A percentile compares a stretch with the other conserved stretches of the same genome.
These are phyloP conservation scores for thale cress (Arabidopsis thaliana) DNA, from an alignment of 345 rosid species.

Conservation along the genomic window TAIR10.1 NC_003070.9:29082001-29082500, in stretches of 20 bases:
- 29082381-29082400: slow-evolving; percentile 76
- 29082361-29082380: slow-evolving; percentile 82
- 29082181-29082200: slow-evolving; percentile 52
- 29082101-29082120: slow-evolving; percentile 66
- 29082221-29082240: slow-evolving; percentile 4
- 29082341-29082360: slow-evolving; percentile 73
- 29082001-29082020: not conserved
- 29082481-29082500: not conserved
- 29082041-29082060: slow-evolving; percentile 80
- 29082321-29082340: slow-evolving; percentile 91
- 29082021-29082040: not conserved
- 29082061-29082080: slow-evolving; percentile 86
- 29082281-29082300: slow-evolving; percentile 94
- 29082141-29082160: slow-evolving; percentile 65
- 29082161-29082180: slow-evolving; percentile 88
- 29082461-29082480: slow-evolving; percentile 1
- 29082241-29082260: not conserved
- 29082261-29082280: slow-evolving; percentile 30
- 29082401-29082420: slow-evolving; percentile 83
- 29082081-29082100: slow-evolving; percentile 56
- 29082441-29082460: slow-evolving; percentile 4
- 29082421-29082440: slow-evolving; percentile 63
- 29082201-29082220: not conserved
- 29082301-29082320: slow-evolving; percentile 68
- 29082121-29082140: slow-evolving; percentile 72